Conservation (phyloP, 192 early-diverging fungal species). For the Coemansia sp. region DNA sequence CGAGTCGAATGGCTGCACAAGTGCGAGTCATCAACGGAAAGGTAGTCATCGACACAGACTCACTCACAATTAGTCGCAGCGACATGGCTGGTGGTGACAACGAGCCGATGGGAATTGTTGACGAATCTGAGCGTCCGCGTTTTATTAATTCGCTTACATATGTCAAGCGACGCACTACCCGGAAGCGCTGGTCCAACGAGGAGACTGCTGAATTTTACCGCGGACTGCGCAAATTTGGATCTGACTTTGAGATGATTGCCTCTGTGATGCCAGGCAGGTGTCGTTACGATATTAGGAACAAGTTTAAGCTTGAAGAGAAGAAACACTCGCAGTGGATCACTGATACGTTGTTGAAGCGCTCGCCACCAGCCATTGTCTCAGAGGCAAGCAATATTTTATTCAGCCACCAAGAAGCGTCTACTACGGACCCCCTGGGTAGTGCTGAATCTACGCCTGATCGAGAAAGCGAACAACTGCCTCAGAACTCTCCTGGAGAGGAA, state of each 20-base stretch:
- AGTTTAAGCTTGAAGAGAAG: constrained; percentile 52
- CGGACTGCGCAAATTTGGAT: constrained; percentile 38
- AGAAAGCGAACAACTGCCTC: not conserved
- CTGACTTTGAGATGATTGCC: constrained; percentile 54
- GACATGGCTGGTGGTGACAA: constrained; percentile 28
- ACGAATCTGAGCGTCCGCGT: constrained; percentile 38
- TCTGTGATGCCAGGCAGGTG: constrained; percentile 30
- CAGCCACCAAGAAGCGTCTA: not conserved
- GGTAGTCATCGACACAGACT: constrained; percentile 46
- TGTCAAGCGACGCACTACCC: constrained; percentile 26
- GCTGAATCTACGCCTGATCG: not conserved
- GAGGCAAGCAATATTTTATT: not conserved
- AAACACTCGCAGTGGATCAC: constrained; percentile 28
- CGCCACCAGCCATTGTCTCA: not conserved
- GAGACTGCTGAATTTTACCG: constrained; percentile 48
- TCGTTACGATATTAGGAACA: constrained; percentile 49
- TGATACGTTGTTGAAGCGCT: constrained; percentile 29
- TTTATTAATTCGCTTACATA: constrained; percentile 52
- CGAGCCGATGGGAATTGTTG: constrained; percentile 45
- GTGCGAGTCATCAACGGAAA: constrained; percentile 52
- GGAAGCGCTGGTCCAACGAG: constrained; percentile 40
- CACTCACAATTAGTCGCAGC: constrained; percentile 42
- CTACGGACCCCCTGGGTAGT: not conserved
- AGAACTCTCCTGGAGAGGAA: not conserved
- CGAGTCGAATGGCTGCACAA: constrained; percentile 40